Conservation (phyloP, 768 basidiomycete species). For the Pleurotus citrinopileatus region DNA sequence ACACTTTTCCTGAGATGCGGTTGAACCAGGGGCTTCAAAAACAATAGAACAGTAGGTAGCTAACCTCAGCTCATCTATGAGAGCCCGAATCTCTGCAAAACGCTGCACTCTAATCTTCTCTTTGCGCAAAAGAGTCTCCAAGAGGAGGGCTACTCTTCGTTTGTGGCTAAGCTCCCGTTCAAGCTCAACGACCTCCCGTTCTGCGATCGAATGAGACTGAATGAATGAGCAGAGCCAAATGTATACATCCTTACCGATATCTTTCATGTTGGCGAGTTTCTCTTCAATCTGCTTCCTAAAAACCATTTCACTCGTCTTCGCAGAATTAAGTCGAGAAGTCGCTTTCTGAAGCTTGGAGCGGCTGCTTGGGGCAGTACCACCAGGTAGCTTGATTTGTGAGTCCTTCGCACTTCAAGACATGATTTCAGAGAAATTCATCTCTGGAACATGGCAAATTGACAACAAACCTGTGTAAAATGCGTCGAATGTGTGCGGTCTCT, state of each 20-base stretch:
- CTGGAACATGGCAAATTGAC: not conserved
- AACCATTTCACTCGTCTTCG: not conserved
- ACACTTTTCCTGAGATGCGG: not conserved
- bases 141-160: not conserved
- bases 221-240: not conserved
- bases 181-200: not conserved
- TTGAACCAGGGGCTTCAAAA: too few relatives aligned
- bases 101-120: not conserved
- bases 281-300: not conserved
- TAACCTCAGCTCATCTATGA: constrained; percentile 3
- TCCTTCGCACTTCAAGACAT: not conserved
- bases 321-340: constrained; percentile 2
- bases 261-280: not conserved
- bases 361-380: not conserved
- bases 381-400: not conserved
- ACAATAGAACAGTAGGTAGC: not conserved
- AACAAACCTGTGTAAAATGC: not conserved
- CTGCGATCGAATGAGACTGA: not conserved
- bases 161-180: not conserved
- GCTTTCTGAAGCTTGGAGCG: constrained; percentile 1
- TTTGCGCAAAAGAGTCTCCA: not conserved
- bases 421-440: not conserved
- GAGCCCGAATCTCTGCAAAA: constrained; percentile 1
- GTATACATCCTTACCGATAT: not conserved
- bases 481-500: not conserved